Evolutionary conservation across 2,329 filamentous ascomycete species (phyloP).

Genomic region (Xylaria sp.): DNA sequence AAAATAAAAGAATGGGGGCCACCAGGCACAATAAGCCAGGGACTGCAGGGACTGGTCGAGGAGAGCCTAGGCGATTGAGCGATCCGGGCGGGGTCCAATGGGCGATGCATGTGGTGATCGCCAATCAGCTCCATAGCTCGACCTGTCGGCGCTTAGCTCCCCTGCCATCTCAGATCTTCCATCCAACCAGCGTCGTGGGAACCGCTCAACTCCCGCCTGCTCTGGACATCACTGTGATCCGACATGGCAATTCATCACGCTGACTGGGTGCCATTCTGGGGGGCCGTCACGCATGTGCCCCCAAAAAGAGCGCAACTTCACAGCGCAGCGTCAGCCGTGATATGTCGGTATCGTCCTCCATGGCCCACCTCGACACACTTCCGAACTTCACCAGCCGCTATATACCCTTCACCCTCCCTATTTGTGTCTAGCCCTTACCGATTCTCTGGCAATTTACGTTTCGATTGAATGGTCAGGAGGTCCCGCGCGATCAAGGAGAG

Average conservation of each 20-base stretch:
- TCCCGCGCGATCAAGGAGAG: slow-evolving; percentile 42
- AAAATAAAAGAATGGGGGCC: slow-evolving; percentile 17
- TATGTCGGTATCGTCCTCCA: slow-evolving; percentile 46
- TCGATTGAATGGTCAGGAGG: slow-evolving; percentile 60
- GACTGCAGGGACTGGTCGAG: slow-evolving; percentile 22
- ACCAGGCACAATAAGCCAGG: slow-evolving; percentile 18
- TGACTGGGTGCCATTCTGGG: slow-evolving; percentile 53
- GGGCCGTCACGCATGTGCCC: slow-evolving; percentile 53
- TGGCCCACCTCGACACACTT: slow-evolving; percentile 42
- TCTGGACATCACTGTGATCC: slow-evolving; percentile 40
- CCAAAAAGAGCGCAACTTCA: slow-evolving; percentile 54
- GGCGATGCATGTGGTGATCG: slow-evolving; percentile 37
- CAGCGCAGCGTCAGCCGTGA: slow-evolving; percentile 53
- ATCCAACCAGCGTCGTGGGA: slow-evolving; percentile 48
- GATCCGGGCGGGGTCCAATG: slow-evolving; percentile 43
- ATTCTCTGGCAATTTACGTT: slow-evolving; percentile 62
- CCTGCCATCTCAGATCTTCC: slow-evolving; percentile 43
- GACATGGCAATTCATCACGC: slow-evolving; percentile 45
- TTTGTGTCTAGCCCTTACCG: slow-evolving; percentile 55
- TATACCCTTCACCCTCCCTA: slow-evolving; percentile 63
- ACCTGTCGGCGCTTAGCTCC: slow-evolving; percentile 47
- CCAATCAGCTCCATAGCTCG: slow-evolving; percentile 45
- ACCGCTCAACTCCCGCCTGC: slow-evolving; percentile 38
- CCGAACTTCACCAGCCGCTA: slow-evolving; percentile 63
- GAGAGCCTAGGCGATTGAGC: slow-evolving; percentile 21